phyloP scores from a whole-genome alignment of 257 asterid species.

The Paulownia fortunei region DNA sequence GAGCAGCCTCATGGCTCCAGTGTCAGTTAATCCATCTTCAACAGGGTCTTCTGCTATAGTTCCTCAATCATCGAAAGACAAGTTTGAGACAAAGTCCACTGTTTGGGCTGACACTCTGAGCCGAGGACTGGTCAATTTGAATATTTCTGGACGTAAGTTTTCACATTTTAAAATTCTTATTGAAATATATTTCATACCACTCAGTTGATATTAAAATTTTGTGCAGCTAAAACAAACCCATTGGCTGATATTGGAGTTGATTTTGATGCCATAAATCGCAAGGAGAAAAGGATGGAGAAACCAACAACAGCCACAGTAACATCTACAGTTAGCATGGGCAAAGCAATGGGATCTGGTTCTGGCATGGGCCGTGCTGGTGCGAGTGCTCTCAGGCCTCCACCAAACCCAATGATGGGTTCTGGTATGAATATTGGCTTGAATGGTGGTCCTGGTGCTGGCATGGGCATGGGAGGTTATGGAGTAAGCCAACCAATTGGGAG shows the following conservation, averaged over 20 bases:
- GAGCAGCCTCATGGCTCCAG: conserved; percentile 39
- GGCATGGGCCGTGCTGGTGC: conserved; percentile 94
- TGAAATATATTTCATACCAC: not conserved
- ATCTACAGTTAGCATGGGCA: conserved; percentile 88
- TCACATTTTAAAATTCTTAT: conserved; percentile 12
- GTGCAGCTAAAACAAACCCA: conserved; percentile 93
- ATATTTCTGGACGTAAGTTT: conserved; percentile 93
- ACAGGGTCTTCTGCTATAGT: conserved; percentile 50
- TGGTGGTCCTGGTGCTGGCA: conserved; percentile 42
- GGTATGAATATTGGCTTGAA: conserved; percentile 59
- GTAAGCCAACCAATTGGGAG: conserved; percentile 52
- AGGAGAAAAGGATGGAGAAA: conserved; percentile 95
- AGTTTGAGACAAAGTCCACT: conserved; percentile 95
- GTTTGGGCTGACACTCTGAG: conserved; percentile 97
- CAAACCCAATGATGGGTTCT: conserved; percentile 66
- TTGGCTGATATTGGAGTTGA: conserved; percentile 92
- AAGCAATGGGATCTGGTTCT: conserved; percentile 98
- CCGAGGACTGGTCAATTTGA: conserved; percentile 92
- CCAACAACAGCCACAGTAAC: conserved; percentile 61
- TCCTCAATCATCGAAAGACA: conserved; percentile 66
- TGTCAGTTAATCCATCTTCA: conserved; percentile 45
- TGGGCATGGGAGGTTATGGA: conserved; percentile 55
- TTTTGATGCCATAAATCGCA: conserved; percentile 93
- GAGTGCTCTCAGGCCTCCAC: conserved; percentile 61
- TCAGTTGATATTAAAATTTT: conserved; percentile 21